Evolutionary conservation across 129 eudicot species (phyloP).

Genomic region (carrot (Daucus carota)): DH1_v3.0 NC_030387.2:12168001-12168500

Average conservation of each 20-base stretch:
- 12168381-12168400: slow-evolving; percentile 50
- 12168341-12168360: slow-evolving; percentile 11
- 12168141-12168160: background rate
- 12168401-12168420: slow-evolving; percentile 28
- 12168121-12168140: background rate
- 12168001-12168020: background rate
- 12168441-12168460: slow-evolving; percentile 26
- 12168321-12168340: background rate
- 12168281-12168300: background rate
- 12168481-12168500: background rate
- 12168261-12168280: background rate
- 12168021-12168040: background rate
- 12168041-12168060: background rate
- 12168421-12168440: slow-evolving; percentile 40
- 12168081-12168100: background rate
- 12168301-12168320: background rate
- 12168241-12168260: background rate
- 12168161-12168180: background rate
- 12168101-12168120: background rate
- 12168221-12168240: background rate
- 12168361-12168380: slow-evolving; percentile 62
- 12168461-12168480: slow-evolving; percentile 23
- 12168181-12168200: background rate
- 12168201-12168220: background rate
- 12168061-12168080: background rate